These are phyloP conservation scores for Alternaria rosae DNA, from an alignment of 2,329 filamentous ascomycete species.

Conservation along the genomic window DNA sequence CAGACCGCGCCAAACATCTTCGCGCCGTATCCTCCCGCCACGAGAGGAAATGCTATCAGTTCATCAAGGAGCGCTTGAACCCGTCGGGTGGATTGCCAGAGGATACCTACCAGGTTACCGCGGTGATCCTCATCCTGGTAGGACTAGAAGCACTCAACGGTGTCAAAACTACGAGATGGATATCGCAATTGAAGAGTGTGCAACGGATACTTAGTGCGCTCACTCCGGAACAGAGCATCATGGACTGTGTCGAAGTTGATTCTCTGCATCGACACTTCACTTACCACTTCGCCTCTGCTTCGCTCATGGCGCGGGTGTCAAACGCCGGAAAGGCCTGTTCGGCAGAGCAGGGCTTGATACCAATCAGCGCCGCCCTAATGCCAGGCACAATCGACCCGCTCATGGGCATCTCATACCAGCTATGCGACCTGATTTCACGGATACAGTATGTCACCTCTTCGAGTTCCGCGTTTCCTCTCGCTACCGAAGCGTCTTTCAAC, in stretches of 20 bases:
- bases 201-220: conserved; percentile 40
- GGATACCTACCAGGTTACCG: conserved; percentile 45
- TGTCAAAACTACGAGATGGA: conserved; percentile 44
- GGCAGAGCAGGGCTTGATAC: conserved; percentile 29
- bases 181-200: conserved; percentile 45
- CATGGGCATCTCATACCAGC: conserved; percentile 47
- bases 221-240: conserved; percentile 31
- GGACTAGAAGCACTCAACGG: conserved; percentile 48
- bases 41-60: conserved; percentile 43
- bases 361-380: conserved; percentile 25
- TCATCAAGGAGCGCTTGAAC: conserved; percentile 41
- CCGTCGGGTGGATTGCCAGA: conserved; percentile 31
- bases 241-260: conserved; percentile 42
- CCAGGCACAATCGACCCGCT: conserved; percentile 44
- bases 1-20: conserved; percentile 40
- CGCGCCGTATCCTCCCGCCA: conserved; percentile 40
- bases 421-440: conserved; percentile 43
- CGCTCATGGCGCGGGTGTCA: conserved; percentile 43
- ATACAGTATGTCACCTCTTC: conserved; percentile 45
- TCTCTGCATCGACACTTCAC: conserved; percentile 48
- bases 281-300: conserved; percentile 47
- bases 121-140: conserved; percentile 44
- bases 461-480: conserved; percentile 43
- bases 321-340: conserved; percentile 20
- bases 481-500: conserved; percentile 44